Evolutionary conservation across 805 yeast species (phyloP).

Genomic region (Candida piceae): DNA sequence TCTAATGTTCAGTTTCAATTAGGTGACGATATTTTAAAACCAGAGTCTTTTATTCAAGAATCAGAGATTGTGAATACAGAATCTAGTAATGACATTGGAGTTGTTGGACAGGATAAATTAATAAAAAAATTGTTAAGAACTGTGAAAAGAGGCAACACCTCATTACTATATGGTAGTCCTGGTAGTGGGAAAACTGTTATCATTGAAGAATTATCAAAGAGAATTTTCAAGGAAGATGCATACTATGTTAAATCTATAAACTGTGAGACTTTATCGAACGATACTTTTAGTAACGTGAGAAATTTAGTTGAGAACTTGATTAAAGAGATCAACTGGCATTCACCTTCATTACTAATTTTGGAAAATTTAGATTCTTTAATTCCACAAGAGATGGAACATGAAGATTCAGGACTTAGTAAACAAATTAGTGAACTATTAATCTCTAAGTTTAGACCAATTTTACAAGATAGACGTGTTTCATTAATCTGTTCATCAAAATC

Average conservation of each 20-base stretch:
- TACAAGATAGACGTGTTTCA: conserved; percentile 45
- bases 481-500: conserved; percentile 60
- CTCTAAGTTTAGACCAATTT: conserved; percentile 37
- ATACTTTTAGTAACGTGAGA: conserved; percentile 42
- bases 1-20: conserved; percentile 35
- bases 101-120: conserved; percentile 54
- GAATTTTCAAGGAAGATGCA: conserved; percentile 35
- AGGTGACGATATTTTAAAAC: conserved; percentile 44
- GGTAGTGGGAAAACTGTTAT: conserved; percentile 80
- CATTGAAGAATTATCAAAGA: conserved; percentile 36
- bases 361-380: conserved; percentile 76
- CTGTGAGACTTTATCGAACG: conserved; percentile 55
- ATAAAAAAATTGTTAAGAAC: conserved; percentile 36
- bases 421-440: conserved; percentile 62
- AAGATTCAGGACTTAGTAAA: conserved; percentile 54
- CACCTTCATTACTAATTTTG: conserved; percentile 68
- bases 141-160: conserved; percentile 41
- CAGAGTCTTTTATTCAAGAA: conserved; percentile 34
- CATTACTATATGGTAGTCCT: conserved; percentile 63
- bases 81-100: conserved; percentile 10
- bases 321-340: conserved; percentile 53
- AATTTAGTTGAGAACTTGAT: conserved; percentile 45
- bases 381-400: conserved; percentile 54
- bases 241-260: conserved; percentile 43
- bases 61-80: not conserved